These are phyloP conservation scores for Penicillium rolfsii DNA, from an alignment of 2,329 filamentous ascomycete species.

Conservation along the genomic window DNA sequence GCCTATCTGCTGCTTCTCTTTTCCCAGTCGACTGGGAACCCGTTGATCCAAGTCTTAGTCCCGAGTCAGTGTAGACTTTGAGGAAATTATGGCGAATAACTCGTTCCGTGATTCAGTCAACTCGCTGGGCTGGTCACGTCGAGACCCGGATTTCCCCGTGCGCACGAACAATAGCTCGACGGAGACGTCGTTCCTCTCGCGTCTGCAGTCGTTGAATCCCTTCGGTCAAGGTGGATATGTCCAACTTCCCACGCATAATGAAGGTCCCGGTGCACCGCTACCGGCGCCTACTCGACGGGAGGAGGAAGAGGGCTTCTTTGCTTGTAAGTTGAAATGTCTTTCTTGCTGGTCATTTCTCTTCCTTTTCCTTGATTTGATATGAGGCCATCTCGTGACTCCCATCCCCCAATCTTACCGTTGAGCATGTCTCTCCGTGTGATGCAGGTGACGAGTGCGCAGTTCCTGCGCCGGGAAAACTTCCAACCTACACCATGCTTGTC, in stretches of 20 bases:
- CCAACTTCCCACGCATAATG: slow-evolving; percentile 76
- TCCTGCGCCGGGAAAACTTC: slow-evolving; percentile 42
- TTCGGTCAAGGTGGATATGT: slow-evolving; percentile 84
- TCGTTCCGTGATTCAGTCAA: slow-evolving; percentile 94
- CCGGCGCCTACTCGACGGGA: slow-evolving; percentile 83
- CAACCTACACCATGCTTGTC: slow-evolving; percentile 21
- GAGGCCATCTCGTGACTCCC: slow-evolving; percentile 17
- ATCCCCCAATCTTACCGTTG: slow-evolving; percentile 16
- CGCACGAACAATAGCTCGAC: slow-evolving; percentile 61
- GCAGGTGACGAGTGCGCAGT: slow-evolving; percentile 42
- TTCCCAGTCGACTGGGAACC: slow-evolving; percentile 16
- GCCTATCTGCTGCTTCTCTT: slow-evolving; percentile 9
- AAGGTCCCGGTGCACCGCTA: slow-evolving; percentile 79
- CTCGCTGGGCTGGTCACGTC: slow-evolving; percentile 90
- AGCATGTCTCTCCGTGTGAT: slow-evolving; percentile 21
- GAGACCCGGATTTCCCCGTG: slow-evolving; percentile 74
- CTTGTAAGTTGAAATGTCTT: slow-evolving; percentile 68
- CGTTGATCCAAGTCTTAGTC: not conserved
- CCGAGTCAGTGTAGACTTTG: not conserved
- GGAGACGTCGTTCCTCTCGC: slow-evolving; percentile 75
- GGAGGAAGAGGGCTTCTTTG: slow-evolving; percentile 95
- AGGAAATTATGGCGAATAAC: slow-evolving; percentile 45
- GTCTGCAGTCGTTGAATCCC: slow-evolving; percentile 82
- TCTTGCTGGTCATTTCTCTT: slow-evolving; percentile 11
- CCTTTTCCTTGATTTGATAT: slow-evolving; percentile 14